Evolutionary conservation across 208 protist genomes (phyloP).

Genomic region (Trypanosomatidae sp.): DNA sequence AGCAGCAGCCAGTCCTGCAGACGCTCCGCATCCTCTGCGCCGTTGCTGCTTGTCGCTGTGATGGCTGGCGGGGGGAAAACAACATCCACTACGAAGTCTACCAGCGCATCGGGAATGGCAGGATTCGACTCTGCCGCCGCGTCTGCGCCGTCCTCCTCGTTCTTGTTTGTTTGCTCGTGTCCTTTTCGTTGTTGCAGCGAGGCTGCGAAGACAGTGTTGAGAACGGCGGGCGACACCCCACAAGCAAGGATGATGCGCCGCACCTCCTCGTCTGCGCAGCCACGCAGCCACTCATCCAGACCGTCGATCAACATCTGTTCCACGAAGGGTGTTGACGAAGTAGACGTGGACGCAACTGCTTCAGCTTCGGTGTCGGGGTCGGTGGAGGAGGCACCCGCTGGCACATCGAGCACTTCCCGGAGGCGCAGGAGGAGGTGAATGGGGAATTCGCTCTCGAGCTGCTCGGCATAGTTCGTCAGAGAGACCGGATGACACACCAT

Average conservation of each 20-base stretch:
- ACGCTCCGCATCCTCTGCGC: background rate
- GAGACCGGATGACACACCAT: conserved; percentile 40
- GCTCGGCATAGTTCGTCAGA: conserved; percentile 38
- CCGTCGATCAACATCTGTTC: conserved; percentile 87
- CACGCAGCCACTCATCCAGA: conserved; percentile 65
- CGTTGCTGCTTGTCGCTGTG: too few relatives aligned
- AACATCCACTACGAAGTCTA: conserved; percentile 88
- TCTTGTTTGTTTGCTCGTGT: too few relatives aligned
- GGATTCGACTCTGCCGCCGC: conserved; percentile 15
- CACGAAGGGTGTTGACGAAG: too few relatives aligned
- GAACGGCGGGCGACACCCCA: conserved; percentile 66
- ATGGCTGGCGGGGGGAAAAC: conserved; percentile 78
- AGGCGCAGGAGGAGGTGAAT: conserved; percentile 45
- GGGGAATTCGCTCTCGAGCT: conserved; percentile 46
- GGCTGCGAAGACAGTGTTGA: too few relatives aligned
- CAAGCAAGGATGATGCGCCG: conserved; percentile 64
- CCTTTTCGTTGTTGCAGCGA: too few relatives aligned
- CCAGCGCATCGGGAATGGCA: conserved; percentile 35
- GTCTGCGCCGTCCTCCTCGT: conserved; percentile 34
- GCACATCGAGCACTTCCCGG: conserved; percentile 42
- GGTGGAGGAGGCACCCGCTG: too few relatives aligned
- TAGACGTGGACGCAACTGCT: too few relatives aligned
- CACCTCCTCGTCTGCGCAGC: conserved; percentile 33
- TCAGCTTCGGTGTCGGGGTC: background rate
- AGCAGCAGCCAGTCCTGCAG: conserved; percentile 75